phyloP scores from a whole-genome alignment of 2,329 filamentous ascomycete species.

The Periconia sp. region DNA sequence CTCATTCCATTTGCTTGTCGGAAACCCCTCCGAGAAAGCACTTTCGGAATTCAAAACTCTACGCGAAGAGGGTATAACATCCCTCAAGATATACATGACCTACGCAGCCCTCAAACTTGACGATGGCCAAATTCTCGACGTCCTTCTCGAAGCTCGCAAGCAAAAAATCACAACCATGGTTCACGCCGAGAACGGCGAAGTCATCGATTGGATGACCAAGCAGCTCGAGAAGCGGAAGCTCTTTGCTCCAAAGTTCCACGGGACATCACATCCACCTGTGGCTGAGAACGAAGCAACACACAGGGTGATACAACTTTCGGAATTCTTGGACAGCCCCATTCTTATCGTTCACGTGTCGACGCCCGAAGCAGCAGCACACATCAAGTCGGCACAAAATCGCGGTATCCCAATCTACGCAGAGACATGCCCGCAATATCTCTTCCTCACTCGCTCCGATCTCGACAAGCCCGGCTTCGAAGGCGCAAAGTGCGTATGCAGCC shows the following conservation, averaged over 20 bases:
- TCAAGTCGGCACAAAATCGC: slow-evolving; percentile 52
- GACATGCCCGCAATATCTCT: slow-evolving; percentile 60
- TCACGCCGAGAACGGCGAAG: slow-evolving; percentile 57
- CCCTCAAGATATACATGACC: slow-evolving; percentile 50
- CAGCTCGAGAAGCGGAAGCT: slow-evolving; percentile 53
- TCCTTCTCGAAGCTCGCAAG: slow-evolving; percentile 43
- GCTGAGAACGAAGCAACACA: slow-evolving; percentile 58
- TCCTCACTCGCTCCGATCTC: slow-evolving; percentile 55
- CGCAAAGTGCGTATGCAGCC: slow-evolving; percentile 58
- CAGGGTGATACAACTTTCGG: slow-evolving; percentile 54
- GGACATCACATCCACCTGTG: slow-evolving; percentile 51
- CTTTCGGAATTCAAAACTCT: slow-evolving; percentile 41
- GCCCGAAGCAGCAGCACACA: slow-evolving; percentile 49
- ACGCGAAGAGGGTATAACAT: slow-evolving; percentile 41
- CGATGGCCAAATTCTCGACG: slow-evolving; percentile 43
- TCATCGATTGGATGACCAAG: slow-evolving; percentile 57
- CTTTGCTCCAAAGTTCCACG: slow-evolving; percentile 56
- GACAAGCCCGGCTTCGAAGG: slow-evolving; percentile 57
- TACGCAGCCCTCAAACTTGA: slow-evolving; percentile 43
- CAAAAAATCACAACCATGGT: slow-evolving; percentile 58
- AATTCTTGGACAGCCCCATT: slow-evolving; percentile 55
- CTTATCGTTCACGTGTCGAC: slow-evolving; percentile 58
- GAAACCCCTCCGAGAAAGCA: slow-evolving; percentile 38
- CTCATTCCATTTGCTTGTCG: slow-evolving; percentile 45
- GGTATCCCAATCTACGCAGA: slow-evolving; percentile 57